Percentiles rank a stretch among this genome's conserved stretches.
These are phyloP conservation scores for Glomus cerebriforme DNA, from an alignment of 192 early-diverging fungal species.

Conservation along the genomic window DNA sequence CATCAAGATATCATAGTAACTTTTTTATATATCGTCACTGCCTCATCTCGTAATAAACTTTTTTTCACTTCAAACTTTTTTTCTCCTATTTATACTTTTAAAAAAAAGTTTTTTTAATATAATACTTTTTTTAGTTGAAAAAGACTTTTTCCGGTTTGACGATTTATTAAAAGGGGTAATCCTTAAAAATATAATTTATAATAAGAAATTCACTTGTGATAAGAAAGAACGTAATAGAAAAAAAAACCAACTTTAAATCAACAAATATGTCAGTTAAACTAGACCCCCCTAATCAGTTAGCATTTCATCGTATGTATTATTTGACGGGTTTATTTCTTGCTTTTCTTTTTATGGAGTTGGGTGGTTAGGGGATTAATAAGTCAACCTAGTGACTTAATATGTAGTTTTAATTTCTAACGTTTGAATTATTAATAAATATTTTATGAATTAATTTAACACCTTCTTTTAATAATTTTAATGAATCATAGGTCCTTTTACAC, in stretches of 20 bases:
- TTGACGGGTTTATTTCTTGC: background rate
- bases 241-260: background rate
- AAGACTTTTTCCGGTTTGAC: too few species aligned
- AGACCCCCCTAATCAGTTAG: slow-evolving; percentile 56
- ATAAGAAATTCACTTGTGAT: too few species aligned
- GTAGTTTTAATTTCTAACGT: background rate
- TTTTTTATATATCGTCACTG: background rate
- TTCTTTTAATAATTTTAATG: background rate
- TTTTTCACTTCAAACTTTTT: background rate
- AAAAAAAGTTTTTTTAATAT: too few species aligned
- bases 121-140: too few species aligned
- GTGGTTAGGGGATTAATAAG: background rate
- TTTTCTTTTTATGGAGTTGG: background rate
- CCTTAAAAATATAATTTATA: too few species aligned
- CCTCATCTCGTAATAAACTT: background rate
- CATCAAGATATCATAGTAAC: too few species aligned
- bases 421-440: background rate
- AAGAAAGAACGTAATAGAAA: too few species aligned
- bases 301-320: slow-evolving; percentile 60
- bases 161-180: too few species aligned
- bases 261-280: slow-evolving; percentile 60
- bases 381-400: background rate
- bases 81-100: background rate
- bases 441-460: background rate
- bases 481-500: slow-evolving; percentile 63